These are phyloP conservation scores for Venturia pyrina DNA, from an alignment of 2,329 filamentous ascomycete genomes.

Conservation along the genomic window DNA sequence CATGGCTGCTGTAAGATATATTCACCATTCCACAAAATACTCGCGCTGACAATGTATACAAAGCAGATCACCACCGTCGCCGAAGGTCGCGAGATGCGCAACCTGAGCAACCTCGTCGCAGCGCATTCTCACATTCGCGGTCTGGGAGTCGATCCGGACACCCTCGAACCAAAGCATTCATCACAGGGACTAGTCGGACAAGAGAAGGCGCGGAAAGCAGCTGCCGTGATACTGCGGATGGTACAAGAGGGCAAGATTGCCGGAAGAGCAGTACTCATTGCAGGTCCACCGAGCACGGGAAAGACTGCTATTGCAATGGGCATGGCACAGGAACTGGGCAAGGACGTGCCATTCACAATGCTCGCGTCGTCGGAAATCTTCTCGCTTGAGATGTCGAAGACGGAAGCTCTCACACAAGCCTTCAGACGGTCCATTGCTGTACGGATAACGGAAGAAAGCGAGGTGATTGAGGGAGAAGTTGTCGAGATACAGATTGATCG, in stretches of 20 bases:
- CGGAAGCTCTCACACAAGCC: slow-evolving; percentile 94
- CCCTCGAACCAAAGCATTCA: slow-evolving; percentile 71
- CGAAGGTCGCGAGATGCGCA: slow-evolving; percentile 90
- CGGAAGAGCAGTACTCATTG: slow-evolving; percentile 85
- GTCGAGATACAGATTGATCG: slow-evolving; percentile 98
- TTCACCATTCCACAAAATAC: background rate
- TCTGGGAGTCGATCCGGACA: slow-evolving; percentile 84
- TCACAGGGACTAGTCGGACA: slow-evolving; percentile 95
- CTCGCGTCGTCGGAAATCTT: slow-evolving; percentile 96
- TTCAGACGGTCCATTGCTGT: slow-evolving; percentile 98
- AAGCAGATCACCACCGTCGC: slow-evolving; percentile 65
- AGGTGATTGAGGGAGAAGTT: slow-evolving; percentile 98
- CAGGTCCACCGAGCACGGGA: slow-evolving; percentile 90
- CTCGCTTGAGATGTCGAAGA: slow-evolving; percentile 98
- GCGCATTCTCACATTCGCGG: slow-evolving; percentile 97
- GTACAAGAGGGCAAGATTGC: slow-evolving; percentile 98
- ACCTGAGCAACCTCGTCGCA: slow-evolving; percentile 95
- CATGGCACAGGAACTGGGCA: slow-evolving; percentile 89
- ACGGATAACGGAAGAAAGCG: slow-evolving; percentile 96
- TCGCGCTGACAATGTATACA: background rate
- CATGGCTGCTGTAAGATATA: background rate
- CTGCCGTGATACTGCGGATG: slow-evolving; percentile 95
- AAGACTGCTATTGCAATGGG: slow-evolving; percentile 99
- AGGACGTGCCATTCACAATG: slow-evolving; percentile 93
- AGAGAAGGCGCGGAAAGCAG: slow-evolving; percentile 91